phyloP scores from a whole-genome alignment of 441 rosid genomes.

The Adansonia rubrostipa region DNA sequence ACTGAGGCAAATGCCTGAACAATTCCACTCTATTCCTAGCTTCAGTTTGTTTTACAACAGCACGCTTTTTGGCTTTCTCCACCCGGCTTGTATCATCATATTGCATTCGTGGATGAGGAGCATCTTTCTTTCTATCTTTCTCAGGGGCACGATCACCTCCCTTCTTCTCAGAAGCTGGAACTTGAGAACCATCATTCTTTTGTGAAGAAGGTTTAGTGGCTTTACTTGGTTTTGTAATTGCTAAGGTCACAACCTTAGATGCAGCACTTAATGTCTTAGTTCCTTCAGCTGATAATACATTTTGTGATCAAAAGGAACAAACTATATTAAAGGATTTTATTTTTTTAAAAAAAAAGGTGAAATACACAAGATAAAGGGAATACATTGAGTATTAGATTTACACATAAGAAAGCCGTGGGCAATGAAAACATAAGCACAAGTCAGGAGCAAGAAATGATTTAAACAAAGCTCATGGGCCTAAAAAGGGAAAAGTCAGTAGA shows the following conservation, averaged over 20 bases:
- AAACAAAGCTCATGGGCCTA: neutral
- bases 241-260: conserved; percentile 37
- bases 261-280: conserved; percentile 45
- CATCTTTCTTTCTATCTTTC: conserved; percentile 86
- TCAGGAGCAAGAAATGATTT: neutral
- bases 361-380: conserved; percentile 14
- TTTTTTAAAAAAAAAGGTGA: neutral
- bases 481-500: neutral
- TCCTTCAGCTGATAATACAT: conserved; percentile 54
- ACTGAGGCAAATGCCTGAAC: conserved; percentile 94
- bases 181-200: conserved; percentile 52
- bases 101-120: conserved; percentile 95
- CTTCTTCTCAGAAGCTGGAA: conserved; percentile 69
- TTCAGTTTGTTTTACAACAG: conserved; percentile 85
- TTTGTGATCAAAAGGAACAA: conserved; percentile 8
- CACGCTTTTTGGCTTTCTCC: conserved; percentile 87
- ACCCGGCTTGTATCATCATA: conserved; percentile 84
- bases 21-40: conserved; percentile 87
- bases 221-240: conserved; percentile 57
- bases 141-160: conserved; percentile 66
- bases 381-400: neutral
- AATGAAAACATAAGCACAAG: neutral
- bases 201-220: conserved; percentile 55
- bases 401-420: neutral
- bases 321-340: neutral